Percentiles rank a stretch among this genome's conserved stretches.
Evolutionary conservation across 2,329 filamentous ascomycete species (phyloP).

Genomic region (Fusarium sp.): DNA sequence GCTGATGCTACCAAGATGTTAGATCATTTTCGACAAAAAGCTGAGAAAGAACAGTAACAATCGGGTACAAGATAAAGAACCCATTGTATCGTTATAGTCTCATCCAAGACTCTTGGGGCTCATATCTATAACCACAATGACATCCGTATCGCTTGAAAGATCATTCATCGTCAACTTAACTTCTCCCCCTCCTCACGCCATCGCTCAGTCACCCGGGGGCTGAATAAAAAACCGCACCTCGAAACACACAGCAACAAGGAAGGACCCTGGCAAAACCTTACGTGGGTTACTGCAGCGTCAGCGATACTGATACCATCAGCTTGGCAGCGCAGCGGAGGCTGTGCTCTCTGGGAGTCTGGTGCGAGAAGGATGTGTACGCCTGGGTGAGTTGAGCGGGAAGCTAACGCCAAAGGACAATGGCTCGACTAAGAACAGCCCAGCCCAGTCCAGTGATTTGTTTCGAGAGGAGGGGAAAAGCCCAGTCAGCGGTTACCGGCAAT

Average conservation of each 20-base stretch:
- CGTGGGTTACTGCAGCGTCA: constrained; percentile 44
- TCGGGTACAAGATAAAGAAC: not conserved
- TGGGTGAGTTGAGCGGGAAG: constrained; percentile 4
- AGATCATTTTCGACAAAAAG: constrained; percentile 1
- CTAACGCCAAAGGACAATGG: constrained; percentile 28
- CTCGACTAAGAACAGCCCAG: constrained; percentile 21
- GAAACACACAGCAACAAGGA: constrained; percentile 36
- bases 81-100: not conserved
- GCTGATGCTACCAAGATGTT: not conserved
- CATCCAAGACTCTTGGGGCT: not conserved
- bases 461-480: constrained; percentile 45
- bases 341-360: constrained; percentile 26
- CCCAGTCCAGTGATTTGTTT: constrained; percentile 39
- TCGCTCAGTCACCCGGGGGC: constrained; percentile 18
- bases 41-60: not conserved
- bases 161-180: constrained; percentile 8
- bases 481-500: constrained; percentile 41
- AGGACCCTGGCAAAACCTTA: constrained; percentile 36
- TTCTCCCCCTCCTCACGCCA: constrained; percentile 15
- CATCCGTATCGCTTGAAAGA: not conserved
- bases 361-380: constrained; percentile 11
- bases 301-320: constrained; percentile 45
- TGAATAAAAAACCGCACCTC: constrained; percentile 14
- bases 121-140: not conserved
- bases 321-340: constrained; percentile 44